Evolutionary conservation across 1,284 basidiomycete species (phyloP), one percentile per base, ranked within the genome.

Genomic region (Fomitopsis palustris): DNA sequence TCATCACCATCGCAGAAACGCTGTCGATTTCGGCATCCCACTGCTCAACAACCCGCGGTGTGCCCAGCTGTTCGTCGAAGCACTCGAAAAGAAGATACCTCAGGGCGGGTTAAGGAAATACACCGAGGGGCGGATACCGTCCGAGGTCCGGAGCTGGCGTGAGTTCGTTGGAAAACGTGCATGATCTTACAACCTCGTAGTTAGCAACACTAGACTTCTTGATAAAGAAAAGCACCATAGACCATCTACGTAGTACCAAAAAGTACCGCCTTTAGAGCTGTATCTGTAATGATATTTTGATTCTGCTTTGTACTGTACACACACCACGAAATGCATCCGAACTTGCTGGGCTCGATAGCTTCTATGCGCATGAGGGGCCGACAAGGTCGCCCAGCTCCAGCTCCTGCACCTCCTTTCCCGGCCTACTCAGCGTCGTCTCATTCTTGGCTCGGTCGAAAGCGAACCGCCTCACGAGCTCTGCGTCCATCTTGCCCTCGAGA

Each of bases 31-130:
- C 68, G 94, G 93, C 64, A 78, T 92, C 60, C 92, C 95, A 10
- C 75, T 98, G 61, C 81, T 99, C 66, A 98, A 97, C 79, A 95
- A 98, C 74, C 86, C 95, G 58, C 87, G 88, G 62, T 92, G 88
- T 60, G 97, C 96, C 1, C 83, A 90, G 62, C 81, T 99, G 53
- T 98, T 95, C 72, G 96, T 96, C 33, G 93, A 98, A 74, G 88
- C 91, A 57, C 78, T 99, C 55, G 91, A 84, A 23, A 87, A 88
- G 75, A 96, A 97, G 78, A 92, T 98, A 72, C 89, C 91, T 31
- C 76, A 88, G 64, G 92, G 93, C 62, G 93, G 90, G 47, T 77
- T 98, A 68, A 77, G 85, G 61, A 84, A 84, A 21, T 99, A 98
- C 72, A 80, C 81, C 53, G 96, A 98, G 76, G 96, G 95, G 43